phyloP scores from a whole-genome alignment of 1,284 basidiomycete species.

The Fistulinella cinereoalba region DNA sequence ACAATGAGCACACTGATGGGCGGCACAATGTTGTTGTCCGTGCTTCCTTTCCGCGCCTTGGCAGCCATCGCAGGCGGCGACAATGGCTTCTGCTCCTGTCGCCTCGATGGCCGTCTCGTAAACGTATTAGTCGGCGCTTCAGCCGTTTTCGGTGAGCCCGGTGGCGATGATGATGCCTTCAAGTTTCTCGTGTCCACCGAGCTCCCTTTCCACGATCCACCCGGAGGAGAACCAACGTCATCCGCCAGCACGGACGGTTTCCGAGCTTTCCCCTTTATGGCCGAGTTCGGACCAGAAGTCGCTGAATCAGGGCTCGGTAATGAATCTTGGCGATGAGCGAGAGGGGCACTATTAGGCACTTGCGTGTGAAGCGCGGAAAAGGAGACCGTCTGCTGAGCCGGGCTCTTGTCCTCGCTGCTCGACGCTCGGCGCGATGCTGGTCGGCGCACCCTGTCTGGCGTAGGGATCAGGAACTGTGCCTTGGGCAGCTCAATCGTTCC shows the following conservation, averaged over 20 bases:
- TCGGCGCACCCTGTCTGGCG: conserved; percentile 28
- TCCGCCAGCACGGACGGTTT: conserved; percentile 33
- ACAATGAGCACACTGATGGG: conserved; percentile 96
- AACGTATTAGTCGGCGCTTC: conserved; percentile 28
- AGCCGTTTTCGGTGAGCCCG: conserved; percentile 30
- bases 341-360: conserved; percentile 9
- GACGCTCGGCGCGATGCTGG: conserved; percentile 31
- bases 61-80: conserved; percentile 17
- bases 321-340: conserved; percentile 26
- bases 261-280: conserved; percentile 24
- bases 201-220: conserved; percentile 30
- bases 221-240: conserved; percentile 14
- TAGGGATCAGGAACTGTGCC: conserved; percentile 35
- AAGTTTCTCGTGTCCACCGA: conserved; percentile 33
- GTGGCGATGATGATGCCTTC: conserved; percentile 35
- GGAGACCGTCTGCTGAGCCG: conserved; percentile 22
- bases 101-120: conserved; percentile 28
- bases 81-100: conserved; percentile 31
- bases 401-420: conserved; percentile 26
- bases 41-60: conserved; percentile 27
- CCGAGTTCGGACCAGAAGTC: conserved; percentile 3
- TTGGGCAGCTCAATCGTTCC: conserved; percentile 28
- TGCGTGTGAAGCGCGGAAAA: conserved; percentile 37
- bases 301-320: conserved; percentile 23
- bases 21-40: conserved; percentile 70